Evolutionary conservation across 495 filamentous ascomycete species (phyloP).

Genomic region (Aspergillus avenaceus): DNA sequence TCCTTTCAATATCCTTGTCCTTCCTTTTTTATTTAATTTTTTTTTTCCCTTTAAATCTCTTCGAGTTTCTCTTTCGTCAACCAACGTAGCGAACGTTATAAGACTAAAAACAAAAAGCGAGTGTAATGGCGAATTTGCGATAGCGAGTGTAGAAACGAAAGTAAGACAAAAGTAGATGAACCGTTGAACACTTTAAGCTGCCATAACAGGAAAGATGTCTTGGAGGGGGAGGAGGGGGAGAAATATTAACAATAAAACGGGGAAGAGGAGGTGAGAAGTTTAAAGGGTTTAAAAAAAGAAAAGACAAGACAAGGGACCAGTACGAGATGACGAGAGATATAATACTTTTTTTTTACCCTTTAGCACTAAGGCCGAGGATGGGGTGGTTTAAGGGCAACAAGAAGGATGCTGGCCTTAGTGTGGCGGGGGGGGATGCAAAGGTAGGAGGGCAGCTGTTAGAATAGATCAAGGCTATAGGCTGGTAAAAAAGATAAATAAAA

Average conservation of each 20-base stretch:
- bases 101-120: slow-evolving; percentile 41
- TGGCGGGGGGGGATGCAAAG: slow-evolving; percentile 16
- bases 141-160: slow-evolving; percentile 36
- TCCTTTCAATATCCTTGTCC: neutral
- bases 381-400: slow-evolving; percentile 11
- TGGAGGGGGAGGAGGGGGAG: slow-evolving; percentile 10
- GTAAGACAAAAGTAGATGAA: slow-evolving; percentile 10
- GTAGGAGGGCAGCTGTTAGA: neutral
- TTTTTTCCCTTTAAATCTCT: slow-evolving; percentile 8
- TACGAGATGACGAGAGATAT: slow-evolving; percentile 20
- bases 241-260: slow-evolving; percentile 8
- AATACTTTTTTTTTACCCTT: slow-evolving; percentile 12
- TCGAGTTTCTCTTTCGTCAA: slow-evolving; percentile 11
- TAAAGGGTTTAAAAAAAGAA: slow-evolving; percentile 4
- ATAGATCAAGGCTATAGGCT: neutral
- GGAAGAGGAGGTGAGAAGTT: slow-evolving; percentile 1
- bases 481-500: neutral
- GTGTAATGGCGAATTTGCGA: slow-evolving; percentile 42
- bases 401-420: slow-evolving; percentile 15
- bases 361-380: slow-evolving; percentile 13
- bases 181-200: slow-evolving; percentile 22
- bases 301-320: neutral
- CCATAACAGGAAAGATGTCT: slow-evolving; percentile 28
- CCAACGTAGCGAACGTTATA: slow-evolving; percentile 43
- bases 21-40: slow-evolving; percentile 5